Percentiles rank a stretch among this genome's conserved stretches.
phyloP scores from a whole-genome alignment of 164 flowering plant species.

The Chloranthus sessilifolius region DNA sequence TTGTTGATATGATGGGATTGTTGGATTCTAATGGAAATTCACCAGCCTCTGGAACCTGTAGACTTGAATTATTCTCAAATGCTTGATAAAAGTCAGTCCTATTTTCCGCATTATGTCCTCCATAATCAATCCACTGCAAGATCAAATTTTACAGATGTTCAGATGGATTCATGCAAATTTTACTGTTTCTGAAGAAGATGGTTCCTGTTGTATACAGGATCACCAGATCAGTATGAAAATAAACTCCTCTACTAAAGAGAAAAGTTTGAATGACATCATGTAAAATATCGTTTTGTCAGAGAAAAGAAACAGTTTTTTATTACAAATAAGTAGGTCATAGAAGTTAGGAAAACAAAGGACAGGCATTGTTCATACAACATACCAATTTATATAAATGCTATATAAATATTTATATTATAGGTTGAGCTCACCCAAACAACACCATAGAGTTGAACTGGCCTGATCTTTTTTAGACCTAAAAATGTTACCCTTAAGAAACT shows the following conservation, averaged over 20 bases:
- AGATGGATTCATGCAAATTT: conserved; percentile 4
- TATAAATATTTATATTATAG: too few species aligned
- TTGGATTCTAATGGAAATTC: conserved; percentile 21
- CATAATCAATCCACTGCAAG: conserved; percentile 19
- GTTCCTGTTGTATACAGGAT: conserved; percentile 9
- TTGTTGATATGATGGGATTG: conserved; percentile 25
- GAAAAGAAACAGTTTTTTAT: not conserved
- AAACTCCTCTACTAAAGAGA: conserved; percentile 24
- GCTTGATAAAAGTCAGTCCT: not conserved
- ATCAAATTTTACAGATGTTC: conserved; percentile 22
- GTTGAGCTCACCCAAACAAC: too few species aligned
- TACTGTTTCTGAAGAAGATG: conserved; percentile 11
- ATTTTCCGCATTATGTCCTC: conserved; percentile 16
- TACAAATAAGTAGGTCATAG: too few species aligned
- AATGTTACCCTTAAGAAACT: too few species aligned
- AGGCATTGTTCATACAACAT: too few species aligned
- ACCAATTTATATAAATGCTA: too few species aligned
- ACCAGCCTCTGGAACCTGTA: conserved; percentile 15
- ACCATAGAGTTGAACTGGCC: too few species aligned
- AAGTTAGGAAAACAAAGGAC: too few species aligned
- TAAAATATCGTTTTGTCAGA: not conserved
- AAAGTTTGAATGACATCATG: not conserved
- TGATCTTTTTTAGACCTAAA: too few species aligned
- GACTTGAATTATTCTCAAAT: conserved; percentile 10
- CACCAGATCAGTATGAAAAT: conserved; percentile 9